These are phyloP conservation scores for Suillus placidus DNA, from an alignment of 768 basidiomycete genomes.

Conservation along the genomic window DNA sequence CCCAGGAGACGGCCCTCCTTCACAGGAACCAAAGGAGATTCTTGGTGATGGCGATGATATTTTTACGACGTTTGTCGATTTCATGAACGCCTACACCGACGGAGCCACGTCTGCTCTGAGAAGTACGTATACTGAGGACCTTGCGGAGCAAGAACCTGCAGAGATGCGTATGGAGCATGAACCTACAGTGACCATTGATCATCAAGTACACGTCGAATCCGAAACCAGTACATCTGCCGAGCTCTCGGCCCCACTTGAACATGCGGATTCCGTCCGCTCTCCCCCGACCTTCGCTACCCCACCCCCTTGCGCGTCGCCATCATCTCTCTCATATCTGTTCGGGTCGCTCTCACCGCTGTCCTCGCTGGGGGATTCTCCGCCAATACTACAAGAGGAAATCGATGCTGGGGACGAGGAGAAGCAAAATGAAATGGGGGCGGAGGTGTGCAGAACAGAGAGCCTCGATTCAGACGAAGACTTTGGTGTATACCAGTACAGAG, in stretches of 20 bases:
- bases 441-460: neutral
- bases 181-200: neutral
- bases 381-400: neutral
- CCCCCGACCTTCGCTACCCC: neutral
- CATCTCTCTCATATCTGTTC: neutral
- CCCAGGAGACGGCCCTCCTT: neutral
- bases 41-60: neutral
- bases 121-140: neutral
- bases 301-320: neutral
- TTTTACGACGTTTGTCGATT: neutral
- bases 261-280: neutral
- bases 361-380: neutral
- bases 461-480: neutral
- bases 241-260: neutral
- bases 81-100: neutral
- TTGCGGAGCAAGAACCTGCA: neutral
- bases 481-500: neutral
- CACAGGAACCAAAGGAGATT: neutral
- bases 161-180: neutral
- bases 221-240: neutral
- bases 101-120: neutral
- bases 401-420: neutral
- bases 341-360: conserved; percentile 1
- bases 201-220: neutral
- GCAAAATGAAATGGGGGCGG: neutral